Percentiles rank a stretch among this genome's conserved stretches.
These are phyloP conservation scores for Carex kokanica DNA, from an alignment of 176 grass and related monocot species.

Conservation along the genomic window DNA sequence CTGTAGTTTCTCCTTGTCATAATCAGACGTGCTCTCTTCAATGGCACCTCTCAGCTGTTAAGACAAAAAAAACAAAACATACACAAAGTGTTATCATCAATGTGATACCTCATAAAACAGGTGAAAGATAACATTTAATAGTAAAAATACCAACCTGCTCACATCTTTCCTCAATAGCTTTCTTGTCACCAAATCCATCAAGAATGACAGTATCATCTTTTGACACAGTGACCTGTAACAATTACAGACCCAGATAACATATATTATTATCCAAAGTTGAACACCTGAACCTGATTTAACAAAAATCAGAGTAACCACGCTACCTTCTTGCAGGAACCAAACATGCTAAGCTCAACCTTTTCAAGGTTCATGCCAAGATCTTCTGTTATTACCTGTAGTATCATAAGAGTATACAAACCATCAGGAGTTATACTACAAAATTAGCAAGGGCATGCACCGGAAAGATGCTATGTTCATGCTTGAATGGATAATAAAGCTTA, in stretches of 20 bases:
- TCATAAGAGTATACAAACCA: conserved; percentile 8
- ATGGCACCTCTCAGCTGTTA: conserved; percentile 71
- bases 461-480: neutral
- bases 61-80: neutral
- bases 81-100: conserved; percentile 18
- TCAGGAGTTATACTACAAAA: neutral
- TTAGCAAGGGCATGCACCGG: neutral
- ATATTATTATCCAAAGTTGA: neutral
- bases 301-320: neutral
- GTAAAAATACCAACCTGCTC: conserved; percentile 50
- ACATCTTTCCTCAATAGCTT: conserved; percentile 75
- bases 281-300: neutral
- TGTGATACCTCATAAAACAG: neutral
- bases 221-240: conserved; percentile 76
- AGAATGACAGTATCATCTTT: conserved; percentile 99
- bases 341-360: conserved; percentile 67
- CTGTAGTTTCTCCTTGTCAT: conserved; percentile 88
- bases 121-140: neutral
- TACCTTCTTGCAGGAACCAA: conserved; percentile 91
- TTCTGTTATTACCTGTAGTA: conserved; percentile 80
- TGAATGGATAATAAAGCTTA: conserved; percentile 23
- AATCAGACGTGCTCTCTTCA: conserved; percentile 87
- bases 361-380: conserved; percentile 98
- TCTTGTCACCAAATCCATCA: conserved; percentile 89
- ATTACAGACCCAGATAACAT: conserved; percentile 9